Evolutionary conservation across 2,329 filamentous ascomycete species (phyloP).

Genomic region (Ustulina deusta): DNA sequence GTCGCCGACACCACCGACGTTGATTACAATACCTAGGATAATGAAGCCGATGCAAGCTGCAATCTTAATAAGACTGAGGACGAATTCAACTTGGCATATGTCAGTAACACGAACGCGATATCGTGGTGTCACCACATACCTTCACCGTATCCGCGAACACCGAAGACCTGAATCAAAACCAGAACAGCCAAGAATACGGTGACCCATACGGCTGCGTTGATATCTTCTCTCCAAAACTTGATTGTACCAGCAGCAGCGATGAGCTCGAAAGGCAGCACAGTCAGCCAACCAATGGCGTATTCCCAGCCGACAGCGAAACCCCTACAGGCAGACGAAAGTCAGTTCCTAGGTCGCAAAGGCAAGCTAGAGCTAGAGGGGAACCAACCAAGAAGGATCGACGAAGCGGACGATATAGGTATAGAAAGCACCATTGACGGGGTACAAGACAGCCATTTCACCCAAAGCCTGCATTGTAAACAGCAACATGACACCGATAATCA

Average conservation of each 20-base stretch:
- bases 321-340: constrained; percentile 42
- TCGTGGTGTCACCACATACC: constrained; percentile 46
- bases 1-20: constrained; percentile 67
- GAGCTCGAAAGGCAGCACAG: constrained; percentile 65
- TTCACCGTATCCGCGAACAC: constrained; percentile 68
- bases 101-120: constrained; percentile 38
- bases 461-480: constrained; percentile 70
- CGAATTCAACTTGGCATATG: constrained; percentile 63
- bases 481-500: constrained; percentile 69
- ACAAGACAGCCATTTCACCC: constrained; percentile 70
- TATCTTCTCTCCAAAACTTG: constrained; percentile 62
- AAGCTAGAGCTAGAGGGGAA: not conserved
- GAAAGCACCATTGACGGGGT: constrained; percentile 72
- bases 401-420: constrained; percentile 72
- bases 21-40: constrained; percentile 70
- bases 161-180: constrained; percentile 65
- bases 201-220: constrained; percentile 68
- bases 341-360: not conserved
- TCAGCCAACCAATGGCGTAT: constrained; percentile 63
- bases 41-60: constrained; percentile 72
- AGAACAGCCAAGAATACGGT: constrained; percentile 66
- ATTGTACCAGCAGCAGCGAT: constrained; percentile 67
- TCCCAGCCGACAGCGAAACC: constrained; percentile 67
- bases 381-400: constrained; percentile 68
- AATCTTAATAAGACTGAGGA: constrained; percentile 69